Conservation (phyloP, 345 rosid genomes). For the Erysimum cheiranthoides region DNA sequence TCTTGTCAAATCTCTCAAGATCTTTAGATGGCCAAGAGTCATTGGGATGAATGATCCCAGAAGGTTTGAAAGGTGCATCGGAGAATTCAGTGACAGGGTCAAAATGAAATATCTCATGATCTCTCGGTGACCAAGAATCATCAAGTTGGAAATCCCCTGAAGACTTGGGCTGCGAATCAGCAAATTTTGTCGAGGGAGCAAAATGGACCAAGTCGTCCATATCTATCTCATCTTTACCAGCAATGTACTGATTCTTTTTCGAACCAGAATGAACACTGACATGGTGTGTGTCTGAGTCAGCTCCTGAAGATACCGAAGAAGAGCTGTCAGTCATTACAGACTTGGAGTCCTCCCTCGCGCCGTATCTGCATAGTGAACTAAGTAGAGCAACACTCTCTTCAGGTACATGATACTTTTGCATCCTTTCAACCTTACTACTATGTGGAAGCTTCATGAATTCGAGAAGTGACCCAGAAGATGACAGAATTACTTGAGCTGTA, state of each 20-base stretch:
- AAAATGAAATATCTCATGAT: slow-evolving; percentile 49
- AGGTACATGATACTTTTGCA: slow-evolving; percentile 65
- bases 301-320: slow-evolving; percentile 84
- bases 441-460: slow-evolving; percentile 73
- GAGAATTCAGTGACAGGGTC: slow-evolving; percentile 51
- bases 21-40: slow-evolving; percentile 53
- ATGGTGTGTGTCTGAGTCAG: slow-evolving; percentile 61
- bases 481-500: slow-evolving; percentile 82
- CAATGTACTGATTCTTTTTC: slow-evolving; percentile 49
- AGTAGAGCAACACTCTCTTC: slow-evolving; percentile 75
- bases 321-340: slow-evolving; percentile 92
- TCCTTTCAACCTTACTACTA: slow-evolving; percentile 56
- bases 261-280: slow-evolving; percentile 51
- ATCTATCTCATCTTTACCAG: slow-evolving; percentile 45
- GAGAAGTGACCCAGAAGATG: slow-evolving; percentile 61
- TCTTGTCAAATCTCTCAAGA: slow-evolving; percentile 45
- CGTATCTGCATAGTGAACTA: slow-evolving; percentile 69
- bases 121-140: slow-evolving; percentile 53
- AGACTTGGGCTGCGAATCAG: slow-evolving; percentile 47
- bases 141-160: slow-evolving; percentile 44
- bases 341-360: slow-evolving; percentile 90
- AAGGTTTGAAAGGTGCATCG: slow-evolving; percentile 43
- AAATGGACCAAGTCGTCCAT: slow-evolving; percentile 54
- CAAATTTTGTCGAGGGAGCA: slow-evolving; percentile 47
- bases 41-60: slow-evolving; percentile 41